Conservation (phyloP, 2,329 filamentous ascomycete genomes). For the Harringtonia lauricola region DNA sequence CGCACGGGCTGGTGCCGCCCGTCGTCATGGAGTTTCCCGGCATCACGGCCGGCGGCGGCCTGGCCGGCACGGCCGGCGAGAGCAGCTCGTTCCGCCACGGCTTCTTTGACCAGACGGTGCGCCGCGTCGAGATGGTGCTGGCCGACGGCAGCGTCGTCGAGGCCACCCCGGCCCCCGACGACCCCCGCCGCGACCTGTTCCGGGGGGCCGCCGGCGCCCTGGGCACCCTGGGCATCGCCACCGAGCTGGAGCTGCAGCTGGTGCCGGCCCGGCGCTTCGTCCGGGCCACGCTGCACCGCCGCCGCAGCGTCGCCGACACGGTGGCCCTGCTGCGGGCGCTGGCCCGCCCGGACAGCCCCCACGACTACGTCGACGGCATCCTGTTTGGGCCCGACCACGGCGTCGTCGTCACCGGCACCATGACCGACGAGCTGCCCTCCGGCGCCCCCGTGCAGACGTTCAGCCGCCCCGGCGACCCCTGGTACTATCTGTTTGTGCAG, state of each 20-base stretch:
- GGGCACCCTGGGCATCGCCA: conserved; percentile 57
- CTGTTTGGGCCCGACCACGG: conserved; percentile 50
- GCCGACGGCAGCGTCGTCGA: conserved; percentile 53
- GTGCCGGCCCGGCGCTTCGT: conserved; percentile 51
- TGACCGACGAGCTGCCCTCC: conserved; percentile 33
- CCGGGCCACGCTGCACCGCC: conserved; percentile 49
- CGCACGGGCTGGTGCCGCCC: conserved; percentile 55
- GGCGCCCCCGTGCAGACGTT: conserved; percentile 36
- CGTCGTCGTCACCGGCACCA: conserved; percentile 53
- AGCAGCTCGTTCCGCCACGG: conserved; percentile 59
- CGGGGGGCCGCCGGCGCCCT: conserved; percentile 54
- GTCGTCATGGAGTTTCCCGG: conserved; percentile 70
- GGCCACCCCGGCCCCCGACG: conserved; percentile 20
- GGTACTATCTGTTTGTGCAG: conserved; percentile 65
- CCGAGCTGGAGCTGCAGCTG: conserved; percentile 53
- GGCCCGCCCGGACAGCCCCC: conserved; percentile 8
- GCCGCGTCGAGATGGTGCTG: conserved; percentile 57
- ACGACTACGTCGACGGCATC: conserved; percentile 65
- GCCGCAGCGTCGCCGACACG: conserved; percentile 31
- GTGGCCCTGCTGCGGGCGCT: conserved; percentile 32
- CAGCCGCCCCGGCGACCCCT: conserved; percentile 52
- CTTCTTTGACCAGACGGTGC: conserved; percentile 58
- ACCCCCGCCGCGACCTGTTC: conserved; percentile 46
- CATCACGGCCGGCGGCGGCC: conserved; percentile 63
- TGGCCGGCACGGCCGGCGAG: conserved; percentile 60